Evolutionary conservation across 441 rosid species (phyloP).

Genomic region (Viola pubescens): DNA sequence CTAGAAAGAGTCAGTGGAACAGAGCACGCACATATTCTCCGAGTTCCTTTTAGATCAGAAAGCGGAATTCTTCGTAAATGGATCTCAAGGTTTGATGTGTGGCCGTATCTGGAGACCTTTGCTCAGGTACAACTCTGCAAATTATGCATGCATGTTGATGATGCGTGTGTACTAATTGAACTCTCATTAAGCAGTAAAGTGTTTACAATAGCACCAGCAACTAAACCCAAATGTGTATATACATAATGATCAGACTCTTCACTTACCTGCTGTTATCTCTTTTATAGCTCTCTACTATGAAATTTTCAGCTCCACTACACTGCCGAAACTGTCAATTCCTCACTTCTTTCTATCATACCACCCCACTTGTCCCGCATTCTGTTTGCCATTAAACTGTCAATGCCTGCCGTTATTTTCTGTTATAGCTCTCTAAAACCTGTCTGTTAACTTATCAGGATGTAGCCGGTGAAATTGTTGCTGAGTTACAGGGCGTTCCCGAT

Average conservation of each 20-base stretch:
- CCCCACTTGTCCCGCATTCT: background rate
- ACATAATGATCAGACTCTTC: no score
- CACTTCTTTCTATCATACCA: background rate
- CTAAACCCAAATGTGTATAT: no score
- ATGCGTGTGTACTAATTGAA: background rate
- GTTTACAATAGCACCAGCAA: no score
- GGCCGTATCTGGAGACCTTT: slow-evolving; percentile 92
- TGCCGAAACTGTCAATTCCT: background rate
- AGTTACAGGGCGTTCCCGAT: slow-evolving; percentile 77
- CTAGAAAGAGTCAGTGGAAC: slow-evolving; percentile 94
- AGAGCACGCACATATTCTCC: slow-evolving; percentile 65
- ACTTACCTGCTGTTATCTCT: no score
- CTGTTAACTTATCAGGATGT: slow-evolving; percentile 46
- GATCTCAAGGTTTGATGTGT: slow-evolving; percentile 96
- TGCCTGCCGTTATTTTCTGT: background rate
- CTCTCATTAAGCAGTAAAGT: background rate
- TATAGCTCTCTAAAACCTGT: slow-evolving; percentile 5
- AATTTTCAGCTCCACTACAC: background rate
- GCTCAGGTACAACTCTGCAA: slow-evolving; percentile 51
- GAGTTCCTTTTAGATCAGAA: slow-evolving; percentile 91
- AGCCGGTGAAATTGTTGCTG: slow-evolving; percentile 72
- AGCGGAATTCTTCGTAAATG: slow-evolving; percentile 82
- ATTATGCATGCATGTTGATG: background rate
- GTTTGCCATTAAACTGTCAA: background rate
- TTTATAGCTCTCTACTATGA: no score